Conservation (phyloP, 164 flowering plant species). For the Annona squamosa region DNA sequence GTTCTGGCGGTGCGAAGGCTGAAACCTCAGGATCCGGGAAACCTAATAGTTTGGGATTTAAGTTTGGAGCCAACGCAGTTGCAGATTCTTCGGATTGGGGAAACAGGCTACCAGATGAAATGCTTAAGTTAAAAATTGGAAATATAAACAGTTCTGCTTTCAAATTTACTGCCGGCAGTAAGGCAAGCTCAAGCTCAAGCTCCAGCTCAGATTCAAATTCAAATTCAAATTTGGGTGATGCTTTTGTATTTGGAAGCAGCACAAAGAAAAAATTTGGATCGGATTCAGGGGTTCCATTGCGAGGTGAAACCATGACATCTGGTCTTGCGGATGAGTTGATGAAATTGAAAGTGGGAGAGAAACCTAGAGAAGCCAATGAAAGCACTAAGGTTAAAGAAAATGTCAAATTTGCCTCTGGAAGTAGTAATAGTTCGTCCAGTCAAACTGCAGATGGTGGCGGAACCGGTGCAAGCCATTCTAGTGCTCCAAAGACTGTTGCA, state of each 20-base stretch:
- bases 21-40: constrained; percentile 8
- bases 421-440: constrained; percentile 8
- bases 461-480: not conserved
- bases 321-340: constrained; percentile 29
- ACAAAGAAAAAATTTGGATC: constrained; percentile 1
- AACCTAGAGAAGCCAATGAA: not conserved
- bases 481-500: not conserved
- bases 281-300: not conserved
- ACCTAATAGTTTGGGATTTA: constrained; percentile 14
- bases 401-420: constrained; percentile 19
- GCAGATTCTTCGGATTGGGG: constrained; percentile 1
- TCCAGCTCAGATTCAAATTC: not conserved
- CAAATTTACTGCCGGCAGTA: not conserved
- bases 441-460: constrained; percentile 1
- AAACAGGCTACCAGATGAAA: constrained; percentile 5
- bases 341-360: constrained; percentile 25
- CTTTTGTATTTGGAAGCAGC: constrained; percentile 19
- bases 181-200: not conserved
- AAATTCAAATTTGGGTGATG: not conserved
- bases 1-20: constrained; percentile 12
- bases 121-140: constrained; percentile 33
- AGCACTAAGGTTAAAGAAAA: not conserved
- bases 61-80: constrained; percentile 17
- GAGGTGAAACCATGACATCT: constrained; percentile 9
- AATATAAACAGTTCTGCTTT: constrained; percentile 8